Percentiles rank a stretch among this genome's conserved stretches.
These are phyloP conservation scores for Celoporthe dispersa DNA, from an alignment of 2,329 filamentous ascomycete genomes.

Conservation along the genomic window DNA sequence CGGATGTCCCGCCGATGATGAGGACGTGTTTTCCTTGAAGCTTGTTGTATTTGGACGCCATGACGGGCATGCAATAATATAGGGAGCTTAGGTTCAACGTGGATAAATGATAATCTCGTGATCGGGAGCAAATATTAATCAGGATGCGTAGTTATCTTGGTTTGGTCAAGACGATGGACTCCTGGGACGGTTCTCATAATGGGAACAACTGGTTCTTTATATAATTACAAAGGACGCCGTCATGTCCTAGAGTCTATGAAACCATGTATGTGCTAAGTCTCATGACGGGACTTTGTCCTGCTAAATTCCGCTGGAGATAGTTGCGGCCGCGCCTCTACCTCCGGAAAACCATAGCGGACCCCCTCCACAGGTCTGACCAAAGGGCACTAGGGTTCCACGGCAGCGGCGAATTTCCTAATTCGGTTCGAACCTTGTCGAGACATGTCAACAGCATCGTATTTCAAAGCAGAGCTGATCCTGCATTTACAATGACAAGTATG, in stretches of 20 bases:
- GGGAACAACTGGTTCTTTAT: background rate
- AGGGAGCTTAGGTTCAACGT: background rate
- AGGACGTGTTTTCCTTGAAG: slow-evolving; percentile 51
- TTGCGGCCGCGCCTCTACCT: background rate
- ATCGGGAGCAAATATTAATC: background rate
- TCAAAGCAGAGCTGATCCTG: background rate
- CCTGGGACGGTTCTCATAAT: background rate
- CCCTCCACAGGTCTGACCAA: too few species aligned
- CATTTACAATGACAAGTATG: too few species aligned
- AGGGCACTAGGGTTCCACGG: too few species aligned
- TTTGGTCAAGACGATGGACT: background rate
- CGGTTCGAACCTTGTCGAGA: background rate
- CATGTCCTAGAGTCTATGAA: background rate
- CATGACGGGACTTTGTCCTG: background rate
- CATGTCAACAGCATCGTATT: background rate
- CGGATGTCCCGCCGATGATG: slow-evolving; percentile 66
- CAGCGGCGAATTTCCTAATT: background rate
- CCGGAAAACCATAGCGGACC: too few species aligned
- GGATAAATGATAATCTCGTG: background rate
- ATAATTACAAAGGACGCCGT: background rate
- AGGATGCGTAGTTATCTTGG: background rate
- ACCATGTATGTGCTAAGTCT: too few species aligned
- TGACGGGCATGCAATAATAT: slow-evolving; percentile 24
- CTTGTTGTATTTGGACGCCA: slow-evolving; percentile 40
- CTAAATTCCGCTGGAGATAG: background rate